Conservation (phyloP, 2,329 filamentous ascomycete genomes). For the Fusarium sp. region DNA sequence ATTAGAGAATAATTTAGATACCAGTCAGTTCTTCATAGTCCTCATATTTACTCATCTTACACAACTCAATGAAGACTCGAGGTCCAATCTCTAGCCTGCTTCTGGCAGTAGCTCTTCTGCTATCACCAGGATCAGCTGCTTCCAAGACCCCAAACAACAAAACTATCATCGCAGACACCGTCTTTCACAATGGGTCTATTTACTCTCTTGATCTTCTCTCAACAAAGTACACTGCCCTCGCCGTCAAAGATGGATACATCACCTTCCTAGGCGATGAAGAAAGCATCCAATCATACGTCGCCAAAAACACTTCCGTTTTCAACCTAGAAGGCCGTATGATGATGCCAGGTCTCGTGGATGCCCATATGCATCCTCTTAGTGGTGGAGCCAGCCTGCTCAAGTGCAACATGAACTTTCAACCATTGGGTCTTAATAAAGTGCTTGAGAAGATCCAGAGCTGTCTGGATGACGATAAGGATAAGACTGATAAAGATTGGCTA, state of each 20-base stretch:
- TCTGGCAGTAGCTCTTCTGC: neutral
- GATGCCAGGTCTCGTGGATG: neutral
- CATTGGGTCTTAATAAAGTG: neutral
- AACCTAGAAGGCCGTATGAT: neutral
- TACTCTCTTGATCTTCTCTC: neutral
- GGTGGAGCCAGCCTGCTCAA: neutral
- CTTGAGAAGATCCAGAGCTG: neutral
- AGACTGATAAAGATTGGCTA: neutral
- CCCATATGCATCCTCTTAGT: neutral
- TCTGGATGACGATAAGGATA: neutral
- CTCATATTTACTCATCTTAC: too few relatives aligned
- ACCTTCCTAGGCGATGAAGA: neutral
- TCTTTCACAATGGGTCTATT: neutral
- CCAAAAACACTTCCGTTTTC: neutral
- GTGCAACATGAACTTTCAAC: slow-evolving; percentile 5
- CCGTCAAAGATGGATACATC: neutral
- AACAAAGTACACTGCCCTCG: neutral
- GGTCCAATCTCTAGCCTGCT: neutral
- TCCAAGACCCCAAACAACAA: neutral
- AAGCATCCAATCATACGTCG: neutral
- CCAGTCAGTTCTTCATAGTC: fast-evolving
- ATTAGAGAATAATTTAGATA: fast-evolving
- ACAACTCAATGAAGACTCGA: fast-evolving
- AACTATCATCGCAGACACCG: neutral
- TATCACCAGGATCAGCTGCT: too few relatives aligned